Evolutionary conservation across 78 protist genomes (phyloP).

Genomic region (Dictyostelium capitatum): DNA sequence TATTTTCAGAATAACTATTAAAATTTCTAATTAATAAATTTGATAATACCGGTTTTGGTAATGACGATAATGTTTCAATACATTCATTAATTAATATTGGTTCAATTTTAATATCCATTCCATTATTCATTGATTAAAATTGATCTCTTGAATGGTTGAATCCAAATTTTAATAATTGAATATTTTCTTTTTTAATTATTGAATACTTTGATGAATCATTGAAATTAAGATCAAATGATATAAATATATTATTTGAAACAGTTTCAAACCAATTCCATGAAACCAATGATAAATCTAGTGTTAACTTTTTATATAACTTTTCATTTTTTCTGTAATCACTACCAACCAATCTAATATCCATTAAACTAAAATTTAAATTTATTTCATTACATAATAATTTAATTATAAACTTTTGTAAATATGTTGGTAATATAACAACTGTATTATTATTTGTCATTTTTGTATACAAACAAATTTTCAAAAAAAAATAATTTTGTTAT

Average conservation of each 20-base stretch:
- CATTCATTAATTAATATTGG: too few relatives aligned
- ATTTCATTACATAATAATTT: not conserved
- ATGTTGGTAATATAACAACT: not conserved
- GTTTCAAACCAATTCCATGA: not conserved
- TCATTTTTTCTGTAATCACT: not conserved
- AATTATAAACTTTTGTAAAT: constrained; percentile 10
- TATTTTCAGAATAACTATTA: too few relatives aligned
- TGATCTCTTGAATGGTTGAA: constrained; percentile 4
- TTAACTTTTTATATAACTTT: not conserved
- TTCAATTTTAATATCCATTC: too few relatives aligned
- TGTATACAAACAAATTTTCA: too few relatives aligned
- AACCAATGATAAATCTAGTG: not conserved
- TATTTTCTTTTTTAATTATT: constrained; percentile 1
- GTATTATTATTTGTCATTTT: too few relatives aligned
- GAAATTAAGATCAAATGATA: constrained; percentile 3
- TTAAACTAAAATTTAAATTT: not conserved
- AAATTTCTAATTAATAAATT: too few relatives aligned
- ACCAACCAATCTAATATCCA: not conserved
- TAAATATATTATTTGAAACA: not conserved
- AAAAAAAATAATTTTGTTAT: too few relatives aligned
- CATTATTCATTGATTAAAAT: too few relatives aligned
- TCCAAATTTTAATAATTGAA: not conserved
- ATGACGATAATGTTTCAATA: too few relatives aligned
- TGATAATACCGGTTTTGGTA: too few relatives aligned
- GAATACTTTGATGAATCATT: not conserved